phyloP scores from a whole-genome alignment of 1,284 basidiomycete genomes.

The Kwoniella shivajii region DNA sequence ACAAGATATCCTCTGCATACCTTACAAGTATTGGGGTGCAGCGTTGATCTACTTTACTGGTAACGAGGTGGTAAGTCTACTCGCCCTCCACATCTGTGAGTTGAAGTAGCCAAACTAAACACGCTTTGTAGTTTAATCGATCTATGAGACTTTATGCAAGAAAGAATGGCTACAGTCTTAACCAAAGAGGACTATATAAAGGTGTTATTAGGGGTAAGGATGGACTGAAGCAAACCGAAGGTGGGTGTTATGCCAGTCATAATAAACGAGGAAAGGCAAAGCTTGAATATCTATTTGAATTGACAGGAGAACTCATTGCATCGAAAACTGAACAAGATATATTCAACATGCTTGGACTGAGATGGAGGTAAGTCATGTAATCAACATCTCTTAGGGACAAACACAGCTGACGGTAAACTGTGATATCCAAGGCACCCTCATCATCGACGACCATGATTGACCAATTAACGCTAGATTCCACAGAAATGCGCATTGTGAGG shows the following conservation, averaged over 20 bases:
- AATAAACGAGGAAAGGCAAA: neutral
- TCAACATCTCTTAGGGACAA: neutral
- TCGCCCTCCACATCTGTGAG: neutral
- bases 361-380: constrained; percentile 39
- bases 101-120: constrained; percentile 1
- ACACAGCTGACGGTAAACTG: neutral
- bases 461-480: neutral
- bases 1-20: constrained; percentile 70
- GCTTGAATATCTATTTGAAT: neutral
- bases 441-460: constrained; percentile 33
- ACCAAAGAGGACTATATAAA: constrained; percentile 75
- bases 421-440: constrained; percentile 29
- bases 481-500: neutral
- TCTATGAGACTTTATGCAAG: constrained; percentile 81
- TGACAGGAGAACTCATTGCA: constrained; percentile 69
- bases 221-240: constrained; percentile 65
- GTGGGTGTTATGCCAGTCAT: constrained; percentile 51
- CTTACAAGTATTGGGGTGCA: constrained; percentile 74
- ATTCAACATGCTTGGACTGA: constrained; percentile 65
- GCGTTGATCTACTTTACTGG: constrained; percentile 85
- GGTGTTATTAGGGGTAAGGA: constrained; percentile 72
- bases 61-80: constrained; percentile 71
- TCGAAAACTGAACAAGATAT: constrained; percentile 83
- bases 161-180: constrained; percentile 77
- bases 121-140: constrained; percentile 73